Evolutionary conservation across 257 asterid genomes (phyloP), one percentile per base, ranked within the genome.

Genomic region (Verbascum thapsus): DNA sequence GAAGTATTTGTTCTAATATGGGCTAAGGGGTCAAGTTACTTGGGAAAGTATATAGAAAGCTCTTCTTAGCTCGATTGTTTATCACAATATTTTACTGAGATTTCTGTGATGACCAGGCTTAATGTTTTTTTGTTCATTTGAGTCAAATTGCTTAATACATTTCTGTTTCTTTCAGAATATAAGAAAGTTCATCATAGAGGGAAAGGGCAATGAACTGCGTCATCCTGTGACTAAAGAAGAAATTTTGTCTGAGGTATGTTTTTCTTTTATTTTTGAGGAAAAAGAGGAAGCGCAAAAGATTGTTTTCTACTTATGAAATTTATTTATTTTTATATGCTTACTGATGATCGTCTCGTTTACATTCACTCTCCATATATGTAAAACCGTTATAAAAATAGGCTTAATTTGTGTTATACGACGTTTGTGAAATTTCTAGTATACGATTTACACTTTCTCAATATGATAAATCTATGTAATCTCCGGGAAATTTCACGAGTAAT

Each of bases 191-290:
- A 67, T 81, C 67, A 66, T 79, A 69, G 81, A 78, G 66, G 95
- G 85, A 0, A 74, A 82, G 45, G 95, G 82, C 67, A 73, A 49
- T 30, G 95, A 80, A 63, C 47, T 90, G 34, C 95, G 86, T 63
- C 83, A 80, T 37, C 95, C 97, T 6, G 90, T 87, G 68, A 84
- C 87, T 23, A 90, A 87, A 80, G 92, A 90, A 59, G 96, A 90
- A 78, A 77, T 90, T 61, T 53, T 85, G 65, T 73, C 88, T 10
- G 97, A 87, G 97, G 96, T 90, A 69, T 49, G 69, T 11, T 17
- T 65, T 69, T 45, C 22, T 32, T 39, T 38, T 58, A 10, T 42
- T 26, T 51, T 11, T 49, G 55, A 49, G 45, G 54, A 48, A 26
- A 26, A 9, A 49, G 15, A 20, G 10, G 32, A n/a, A n/a, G n/a